A percentile compares a stretch with the other conserved stretches of the same genome.
These are phyloP conservation scores for Talaromyces borbonicus DNA, from an alignment of 495 filamentous ascomycete species.

Conservation along the genomic window DNA sequence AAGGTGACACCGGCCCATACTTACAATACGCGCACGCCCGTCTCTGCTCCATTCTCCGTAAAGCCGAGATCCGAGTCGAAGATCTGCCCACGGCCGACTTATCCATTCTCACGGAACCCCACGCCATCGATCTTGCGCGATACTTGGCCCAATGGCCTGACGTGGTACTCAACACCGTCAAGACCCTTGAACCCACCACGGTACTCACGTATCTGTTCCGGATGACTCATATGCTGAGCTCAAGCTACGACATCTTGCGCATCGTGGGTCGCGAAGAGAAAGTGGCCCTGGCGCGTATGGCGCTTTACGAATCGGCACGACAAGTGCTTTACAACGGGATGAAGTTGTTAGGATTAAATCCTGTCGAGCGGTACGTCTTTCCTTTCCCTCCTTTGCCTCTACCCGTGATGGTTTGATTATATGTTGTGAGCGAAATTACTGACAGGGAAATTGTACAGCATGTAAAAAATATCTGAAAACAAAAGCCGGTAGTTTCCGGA, in stretches of 20 bases:
- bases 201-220: conserved; percentile 78
- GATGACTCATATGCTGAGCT: conserved; percentile 78
- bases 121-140: conserved; percentile 50
- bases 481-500: no score
- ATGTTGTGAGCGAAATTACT: conserved; percentile 15
- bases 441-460: background rate
- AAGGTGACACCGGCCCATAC: conserved; percentile 62
- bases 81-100: conserved; percentile 44
- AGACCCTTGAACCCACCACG: conserved; percentile 55
- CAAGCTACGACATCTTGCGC: conserved; percentile 71
- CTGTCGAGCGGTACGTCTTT: conserved; percentile 51
- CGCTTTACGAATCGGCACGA: conserved; percentile 69
- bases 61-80: conserved; percentile 32
- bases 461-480: no score
- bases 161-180: conserved; percentile 48
- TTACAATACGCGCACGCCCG: conserved; percentile 62
- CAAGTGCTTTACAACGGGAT: conserved; percentile 78
- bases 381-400: conserved; percentile 37
- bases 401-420: background rate
- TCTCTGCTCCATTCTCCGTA: conserved; percentile 53
- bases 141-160: conserved; percentile 54
- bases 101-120: conserved; percentile 44
- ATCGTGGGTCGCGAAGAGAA: conserved; percentile 66
- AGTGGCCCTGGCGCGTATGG: conserved; percentile 67
- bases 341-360: conserved; percentile 67